Base-by-base conservation (phyloP, 2,329 filamentous ascomycete species). In the Nemania serpens region DNA sequence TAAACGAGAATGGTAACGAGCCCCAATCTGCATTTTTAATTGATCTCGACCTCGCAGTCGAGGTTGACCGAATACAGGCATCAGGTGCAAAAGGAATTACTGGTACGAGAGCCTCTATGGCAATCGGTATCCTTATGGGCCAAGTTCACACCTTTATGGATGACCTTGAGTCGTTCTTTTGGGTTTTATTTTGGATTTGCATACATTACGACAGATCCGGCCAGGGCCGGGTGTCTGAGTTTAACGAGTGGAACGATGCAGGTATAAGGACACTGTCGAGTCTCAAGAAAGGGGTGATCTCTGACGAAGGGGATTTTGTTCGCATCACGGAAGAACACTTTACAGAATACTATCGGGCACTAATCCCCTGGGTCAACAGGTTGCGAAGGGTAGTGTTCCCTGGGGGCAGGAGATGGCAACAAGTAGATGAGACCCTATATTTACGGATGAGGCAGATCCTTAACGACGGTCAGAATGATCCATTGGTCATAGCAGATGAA, bases 81-180 rank as follows among this genome's bases (percentile, higher is more conserved):
- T 74, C 69, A 7, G 74, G 73, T 50, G 73, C 74, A 20, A 70
- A 58, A 53, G 68, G 72, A 20, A 77, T 74, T 63, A 77, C 73
- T 13, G 74, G 75, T 18, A 79, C 74, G 7, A 67, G 66, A 63
- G 74, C 70, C 13, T 78, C 78, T 59, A 78, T 79, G 71, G 75
- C 74, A 5, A 78, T 79, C 59, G 73, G 76, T 0, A 64, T 69
- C 6, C 75, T 79, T 58, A 41, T 71, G 20, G 73, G 70, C n/a
- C 70, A 77, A 60, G 11, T 17, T 22, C 74, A 78, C 66, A 75
- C 69, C 1, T 76, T 75, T 25, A 77, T 77, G 69, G 72, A 80
- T 63, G 73, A 79, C 61, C 69, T 77, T 18, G 74, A 79, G 59
- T 79, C 74, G 3, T 78, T 79, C 59, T 79, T 77, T 64, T 79